These are phyloP conservation scores for Vaccinium myrtillus DNA, from an alignment of 148 eudicot genomes.

Conservation along the genomic window DNA sequence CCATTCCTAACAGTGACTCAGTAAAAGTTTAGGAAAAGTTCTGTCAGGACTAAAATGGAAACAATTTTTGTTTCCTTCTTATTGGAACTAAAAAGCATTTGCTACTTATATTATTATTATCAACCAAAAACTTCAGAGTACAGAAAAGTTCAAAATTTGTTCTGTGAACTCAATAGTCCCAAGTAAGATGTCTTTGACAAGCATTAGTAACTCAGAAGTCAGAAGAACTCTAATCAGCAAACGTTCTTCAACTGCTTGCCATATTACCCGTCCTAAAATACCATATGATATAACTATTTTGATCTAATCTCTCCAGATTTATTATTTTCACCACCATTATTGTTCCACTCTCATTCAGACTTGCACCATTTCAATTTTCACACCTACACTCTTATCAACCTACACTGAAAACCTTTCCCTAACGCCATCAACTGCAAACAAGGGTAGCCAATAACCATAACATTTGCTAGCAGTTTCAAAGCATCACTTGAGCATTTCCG, in stretches of 20 bases:
- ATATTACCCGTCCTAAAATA: background rate
- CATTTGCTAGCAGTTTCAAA: background rate
- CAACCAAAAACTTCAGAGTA: background rate
- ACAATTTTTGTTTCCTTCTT: background rate
- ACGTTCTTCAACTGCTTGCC: background rate
- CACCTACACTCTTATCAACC: background rate
- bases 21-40: background rate
- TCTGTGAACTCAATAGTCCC: background rate
- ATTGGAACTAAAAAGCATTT: background rate
- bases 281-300: background rate
- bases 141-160: background rate
- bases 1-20: background rate
- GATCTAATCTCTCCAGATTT: background rate
- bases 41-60: background rate
- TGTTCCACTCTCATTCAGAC: background rate
- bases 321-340: background rate
- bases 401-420: background rate
- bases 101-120: background rate
- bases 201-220: background rate
- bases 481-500: constrained; percentile 7
- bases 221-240: background rate
- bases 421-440: background rate
- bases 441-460: background rate
- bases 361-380: background rate
- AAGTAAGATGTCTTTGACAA: background rate